Percentiles rank a stretch among this genome's conserved stretches.
Conservation (phyloP, 1,284 basidiomycete genomes). For the Apiotrichum sp. region DNA sequence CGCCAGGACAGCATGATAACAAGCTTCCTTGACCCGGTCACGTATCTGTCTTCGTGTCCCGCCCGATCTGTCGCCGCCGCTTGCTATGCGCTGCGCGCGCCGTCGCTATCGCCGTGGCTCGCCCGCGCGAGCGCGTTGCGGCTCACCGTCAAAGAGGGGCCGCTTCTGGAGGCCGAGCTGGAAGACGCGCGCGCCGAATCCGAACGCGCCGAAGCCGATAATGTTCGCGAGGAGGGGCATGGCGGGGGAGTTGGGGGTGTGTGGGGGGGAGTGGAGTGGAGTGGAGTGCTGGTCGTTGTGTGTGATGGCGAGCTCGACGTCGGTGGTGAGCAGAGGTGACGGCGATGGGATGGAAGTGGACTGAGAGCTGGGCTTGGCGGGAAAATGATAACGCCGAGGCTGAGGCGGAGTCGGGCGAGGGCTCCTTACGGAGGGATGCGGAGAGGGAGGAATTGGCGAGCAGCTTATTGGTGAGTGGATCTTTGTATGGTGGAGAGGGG, state of each 20-base stretch:
- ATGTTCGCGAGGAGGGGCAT: conserved; percentile 69
- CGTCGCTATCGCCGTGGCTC: too few relatives aligned
- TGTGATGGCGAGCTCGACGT: neutral
- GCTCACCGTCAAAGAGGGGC: conserved; percentile 41
- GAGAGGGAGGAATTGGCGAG: neutral
- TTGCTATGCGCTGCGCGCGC: too few relatives aligned
- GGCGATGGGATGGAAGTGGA: too few relatives aligned
- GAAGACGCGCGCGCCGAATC: conserved; percentile 67
- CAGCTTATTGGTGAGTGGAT: too few relatives aligned
- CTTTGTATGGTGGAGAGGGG: neutral
- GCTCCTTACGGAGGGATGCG: neutral
- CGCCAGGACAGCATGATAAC: too few relatives aligned
- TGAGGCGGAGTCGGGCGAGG: neutral
- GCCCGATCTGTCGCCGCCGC: too few relatives aligned
- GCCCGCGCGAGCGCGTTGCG: neutral
- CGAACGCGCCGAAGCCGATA: conserved; percentile 70
- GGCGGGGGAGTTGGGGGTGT: conserved; percentile 6
- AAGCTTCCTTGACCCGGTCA: too few relatives aligned
- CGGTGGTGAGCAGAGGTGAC: neutral
- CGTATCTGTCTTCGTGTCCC: too few relatives aligned
- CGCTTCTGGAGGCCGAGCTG: conserved; percentile 68
- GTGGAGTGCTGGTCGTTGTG: neutral
- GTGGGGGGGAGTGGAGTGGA: neutral
- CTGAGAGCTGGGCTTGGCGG: too few relatives aligned
- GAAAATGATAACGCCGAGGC: too few relatives aligned